Conservation (phyloP, 2,329 filamentous ascomycete genomes). For the Aspergillus sp. region DNA sequence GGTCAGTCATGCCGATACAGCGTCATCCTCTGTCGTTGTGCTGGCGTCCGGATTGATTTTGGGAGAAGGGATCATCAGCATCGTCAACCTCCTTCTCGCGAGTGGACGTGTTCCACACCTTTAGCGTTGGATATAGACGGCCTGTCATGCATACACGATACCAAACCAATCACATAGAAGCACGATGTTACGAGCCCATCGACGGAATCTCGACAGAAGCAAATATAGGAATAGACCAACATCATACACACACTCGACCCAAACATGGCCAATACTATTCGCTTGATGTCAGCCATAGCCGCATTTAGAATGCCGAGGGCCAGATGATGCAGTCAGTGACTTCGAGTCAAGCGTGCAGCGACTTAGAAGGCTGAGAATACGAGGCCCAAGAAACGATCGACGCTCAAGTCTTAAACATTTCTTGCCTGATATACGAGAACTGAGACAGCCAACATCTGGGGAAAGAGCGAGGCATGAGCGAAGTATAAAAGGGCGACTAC, state of each 20-base stretch:
- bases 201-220: no score
- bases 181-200: not conserved
- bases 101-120: slow-evolving; percentile 67
- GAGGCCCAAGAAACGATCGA: not conserved
- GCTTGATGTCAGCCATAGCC: no score
- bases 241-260: not conserved
- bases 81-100: slow-evolving; percentile 76
- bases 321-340: not conserved
- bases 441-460: not conserved
- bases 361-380: not conserved
- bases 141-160: not conserved
- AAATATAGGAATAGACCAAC: not conserved
- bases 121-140: slow-evolving; percentile 21
- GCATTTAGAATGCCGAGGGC: no score
- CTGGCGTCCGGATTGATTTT: slow-evolving; percentile 83
- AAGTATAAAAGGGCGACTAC: no score
- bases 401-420: not conserved
- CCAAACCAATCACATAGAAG: slow-evolving; percentile 1
- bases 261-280: not conserved
- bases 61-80: slow-evolving; percentile 84
- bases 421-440: not conserved
- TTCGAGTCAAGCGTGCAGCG: not conserved
- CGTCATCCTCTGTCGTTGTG: slow-evolving; percentile 65
- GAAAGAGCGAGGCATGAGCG: not conserved
- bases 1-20: slow-evolving; percentile 22